Conservation (phyloP, 176 grass and related monocot genomes). For the Hordeum vulgare region MorexV3_pseudomolecules_assembly NC_058518.1:364249413-364249912, state of each 20-base stretch:
- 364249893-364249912: constrained; percentile 5
- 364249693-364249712: too few species aligned
- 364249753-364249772: too few species aligned
- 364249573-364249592: constrained; percentile 16
- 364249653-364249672: neutral
- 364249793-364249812: neutral
- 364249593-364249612: neutral
- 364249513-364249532: neutral
- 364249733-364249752: too few species aligned
- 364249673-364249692: too few species aligned
- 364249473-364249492: neutral
- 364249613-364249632: neutral
- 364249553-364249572: neutral
- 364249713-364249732: too few species aligned
- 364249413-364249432: neutral
- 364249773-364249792: too few species aligned
- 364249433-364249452: neutral
- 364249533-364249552: neutral
- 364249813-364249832: constrained; percentile 18
- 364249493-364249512: constrained; percentile 14
- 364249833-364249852: constrained; percentile 15
- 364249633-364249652: neutral
- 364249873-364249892: neutral
- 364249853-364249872: constrained; percentile 7
- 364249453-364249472: neutral